These are phyloP conservation scores for Ephemerocybe angulata DNA, from an alignment of 768 basidiomycete species.

Conservation along the genomic window DNA sequence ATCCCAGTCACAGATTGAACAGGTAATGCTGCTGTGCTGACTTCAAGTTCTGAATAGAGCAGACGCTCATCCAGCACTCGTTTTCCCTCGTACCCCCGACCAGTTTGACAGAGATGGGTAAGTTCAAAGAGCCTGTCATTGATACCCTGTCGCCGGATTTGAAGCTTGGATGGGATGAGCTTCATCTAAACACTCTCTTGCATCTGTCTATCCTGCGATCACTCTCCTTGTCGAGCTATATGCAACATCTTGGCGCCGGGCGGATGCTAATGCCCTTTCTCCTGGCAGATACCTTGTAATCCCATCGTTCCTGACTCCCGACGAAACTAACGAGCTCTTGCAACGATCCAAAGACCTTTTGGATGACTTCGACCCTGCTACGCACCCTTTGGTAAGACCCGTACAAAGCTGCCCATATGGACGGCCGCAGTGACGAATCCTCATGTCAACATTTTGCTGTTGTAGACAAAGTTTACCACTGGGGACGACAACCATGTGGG, in stretches of 20 bases:
- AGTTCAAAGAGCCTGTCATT: not conserved
- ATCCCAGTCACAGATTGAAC: constrained; percentile 52
- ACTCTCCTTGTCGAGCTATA: not conserved
- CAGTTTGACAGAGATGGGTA: constrained; percentile 33
- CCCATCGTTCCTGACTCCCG: constrained; percentile 61
- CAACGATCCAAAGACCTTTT: constrained; percentile 71
- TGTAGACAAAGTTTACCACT: constrained; percentile 89
- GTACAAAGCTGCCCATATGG: not conserved
- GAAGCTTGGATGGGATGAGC: not conserved
- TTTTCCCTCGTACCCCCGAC: not conserved
- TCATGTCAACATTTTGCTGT: not conserved
- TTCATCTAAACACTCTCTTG: too few species aligned
- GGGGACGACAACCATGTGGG: constrained; percentile 75
- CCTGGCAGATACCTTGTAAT: constrained; percentile 70
- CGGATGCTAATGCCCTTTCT: constrained; percentile 3
- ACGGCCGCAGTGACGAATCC: not conserved
- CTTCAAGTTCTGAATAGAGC: not conserved
- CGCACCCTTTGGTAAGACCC: constrained; percentile 72
- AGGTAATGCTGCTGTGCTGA: constrained; percentile 36
- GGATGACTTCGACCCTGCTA: constrained; percentile 68
- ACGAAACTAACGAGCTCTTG: constrained; percentile 60
- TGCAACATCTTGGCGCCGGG: not conserved
- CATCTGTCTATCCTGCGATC: too few species aligned
- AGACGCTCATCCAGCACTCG: not conserved
- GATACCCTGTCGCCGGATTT: not conserved